Evolutionary conservation across 768 basidiomycete genomes (phyloP), one percentile per base, ranked within the genome.

Genomic region (Trametes cubensis): DNA sequence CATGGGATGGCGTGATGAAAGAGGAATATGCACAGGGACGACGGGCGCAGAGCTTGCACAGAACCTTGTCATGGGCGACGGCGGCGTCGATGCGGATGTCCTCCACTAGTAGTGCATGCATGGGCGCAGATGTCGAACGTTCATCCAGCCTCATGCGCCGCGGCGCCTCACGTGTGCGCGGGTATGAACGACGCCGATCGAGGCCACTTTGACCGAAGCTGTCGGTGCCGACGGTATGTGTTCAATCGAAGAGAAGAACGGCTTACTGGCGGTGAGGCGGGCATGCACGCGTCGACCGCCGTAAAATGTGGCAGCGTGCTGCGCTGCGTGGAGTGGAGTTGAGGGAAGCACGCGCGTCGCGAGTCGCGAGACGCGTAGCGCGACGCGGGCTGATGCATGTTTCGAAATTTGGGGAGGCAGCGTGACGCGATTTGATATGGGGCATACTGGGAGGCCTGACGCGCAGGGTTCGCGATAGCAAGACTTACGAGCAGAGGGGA

Each of bases 321-420:
- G 55, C 26, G 15, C 28, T 42, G 25, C 23, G 41, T 45, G 54
- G 45, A 34, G 30, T 47, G 46, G 21, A 26, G 54, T 55, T 13
- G 51, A 52, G 34, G 11, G 58, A 54, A 54, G 59, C 59, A 53
- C 51, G 51, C 51, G 59, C 21, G 44, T 52, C 44, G 51, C 34
- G 34, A 20, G 44, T 52, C 44, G 51, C 34, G 34, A 20, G 42
- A 46, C 44, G 44, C 48, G 59, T 26, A 21, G 41, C 18, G 52
- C 50, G 28, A 39, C 34, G 52, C 30, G 30, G 28, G 51, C n/a
- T 53, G 44, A 47, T 53, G 51, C 47, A 47, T 53, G 51, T 53
- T 53, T 40, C 20, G 34, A 30, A 39, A 30, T 18, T 10, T 5
- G 25, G 42, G 46, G 13, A 6, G 6, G 6, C 10, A 34, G 41